A percentile compares a stretch with the other conserved stretches of the same genome.
phyloP scores from a whole-genome alignment of 2,329 filamentous ascomycete species.

The Aspergillus texensis region DNA sequence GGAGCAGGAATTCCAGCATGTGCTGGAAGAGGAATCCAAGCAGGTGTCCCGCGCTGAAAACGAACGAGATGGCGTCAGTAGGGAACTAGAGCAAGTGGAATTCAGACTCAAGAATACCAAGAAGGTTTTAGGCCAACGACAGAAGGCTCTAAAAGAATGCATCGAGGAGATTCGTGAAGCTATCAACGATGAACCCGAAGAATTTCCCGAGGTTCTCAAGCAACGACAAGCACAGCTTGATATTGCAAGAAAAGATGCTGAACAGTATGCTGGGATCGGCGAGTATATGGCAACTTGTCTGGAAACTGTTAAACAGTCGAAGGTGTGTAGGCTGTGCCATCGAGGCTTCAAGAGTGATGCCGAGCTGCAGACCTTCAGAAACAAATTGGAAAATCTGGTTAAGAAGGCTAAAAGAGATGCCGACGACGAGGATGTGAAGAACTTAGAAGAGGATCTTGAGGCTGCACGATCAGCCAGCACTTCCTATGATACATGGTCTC shows the following conservation, averaged over 20 bases:
- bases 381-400: constrained; percentile 64
- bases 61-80: constrained; percentile 68
- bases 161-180: constrained; percentile 65
- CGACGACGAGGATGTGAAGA: constrained; percentile 63
- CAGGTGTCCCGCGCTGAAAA: constrained; percentile 67
- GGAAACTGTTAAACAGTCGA: constrained; percentile 65
- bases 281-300: constrained; percentile 73
- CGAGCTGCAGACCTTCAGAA: constrained; percentile 65
- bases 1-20: constrained; percentile 69
- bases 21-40: constrained; percentile 60
- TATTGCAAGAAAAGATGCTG: constrained; percentile 63
- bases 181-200: constrained; percentile 53
- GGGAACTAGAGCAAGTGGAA: constrained; percentile 76
- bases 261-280: constrained; percentile 67
- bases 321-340: constrained; percentile 76
- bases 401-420: constrained; percentile 57
- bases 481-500: constrained; percentile 73
- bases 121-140: constrained; percentile 66
- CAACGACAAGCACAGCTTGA: constrained; percentile 57
- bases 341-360: constrained; percentile 65
- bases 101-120: constrained; percentile 69
- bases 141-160: constrained; percentile 63
- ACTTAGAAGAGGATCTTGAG: constrained; percentile 64
- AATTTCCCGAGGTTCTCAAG: constrained; percentile 56
- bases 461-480: constrained; percentile 64